Conservation (phyloP, 192 early-diverging fungal species). For the Entomortierella parvispora region DNA sequence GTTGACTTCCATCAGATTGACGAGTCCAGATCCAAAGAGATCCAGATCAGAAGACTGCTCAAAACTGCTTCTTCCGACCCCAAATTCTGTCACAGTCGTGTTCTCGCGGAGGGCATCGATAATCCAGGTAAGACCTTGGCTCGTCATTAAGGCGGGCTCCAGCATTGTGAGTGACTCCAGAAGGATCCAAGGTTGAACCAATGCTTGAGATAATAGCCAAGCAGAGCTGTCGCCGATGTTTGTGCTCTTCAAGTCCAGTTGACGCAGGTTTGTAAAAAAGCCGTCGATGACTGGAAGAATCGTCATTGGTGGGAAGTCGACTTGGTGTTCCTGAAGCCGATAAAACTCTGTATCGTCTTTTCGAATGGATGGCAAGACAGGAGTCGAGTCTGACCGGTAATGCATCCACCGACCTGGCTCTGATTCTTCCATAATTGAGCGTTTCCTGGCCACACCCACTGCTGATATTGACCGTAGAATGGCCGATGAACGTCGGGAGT, state of each 20-base stretch:
- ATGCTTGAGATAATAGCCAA: slow-evolving; percentile 37
- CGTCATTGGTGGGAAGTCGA: neutral
- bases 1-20: slow-evolving; percentile 38
- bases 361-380: neutral
- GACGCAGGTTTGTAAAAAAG: slow-evolving; percentile 40
- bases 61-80: slow-evolving; percentile 23
- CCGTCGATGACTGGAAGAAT: neutral
- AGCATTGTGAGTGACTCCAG: slow-evolving; percentile 26
- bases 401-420: neutral
- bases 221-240: slow-evolving; percentile 26
- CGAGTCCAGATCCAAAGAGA: slow-evolving; percentile 14
- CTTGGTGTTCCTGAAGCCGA: neutral
- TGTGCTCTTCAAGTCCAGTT: slow-evolving; percentile 49
- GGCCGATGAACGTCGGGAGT: neutral
- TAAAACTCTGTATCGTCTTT: neutral
- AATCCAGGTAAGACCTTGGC: slow-evolving; percentile 35
- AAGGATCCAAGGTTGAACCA: slow-evolving; percentile 27
- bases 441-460: neutral
- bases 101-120: slow-evolving; percentile 37
- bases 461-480: neutral
- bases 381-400: slow-evolving; percentile 3
- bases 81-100: slow-evolving; percentile 34
- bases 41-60: slow-evolving; percentile 5
- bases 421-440: neutral
- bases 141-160: slow-evolving; percentile 20